These are phyloP conservation scores for Apiotrichum montevideense DNA, from an alignment of 1,284 basidiomycete species.

Conservation along the genomic window DNA sequence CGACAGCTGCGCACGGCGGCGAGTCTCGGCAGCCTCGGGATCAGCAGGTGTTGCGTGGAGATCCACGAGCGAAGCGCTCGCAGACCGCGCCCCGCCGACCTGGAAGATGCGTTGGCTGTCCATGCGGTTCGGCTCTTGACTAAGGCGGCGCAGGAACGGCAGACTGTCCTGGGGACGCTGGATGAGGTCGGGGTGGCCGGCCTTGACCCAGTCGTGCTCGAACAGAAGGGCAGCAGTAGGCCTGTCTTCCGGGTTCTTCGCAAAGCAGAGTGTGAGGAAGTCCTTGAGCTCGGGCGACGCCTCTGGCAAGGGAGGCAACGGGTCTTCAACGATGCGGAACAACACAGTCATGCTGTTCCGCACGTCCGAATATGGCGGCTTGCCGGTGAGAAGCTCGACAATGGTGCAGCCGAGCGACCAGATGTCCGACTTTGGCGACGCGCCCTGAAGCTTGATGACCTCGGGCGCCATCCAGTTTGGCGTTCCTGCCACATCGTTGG, in stretches of 20 bases:
- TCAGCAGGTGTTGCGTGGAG: constrained; percentile 2
- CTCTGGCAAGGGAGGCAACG: constrained; percentile 74
- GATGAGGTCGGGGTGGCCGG: constrained; percentile 6
- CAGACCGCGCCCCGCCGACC: constrained; percentile 2
- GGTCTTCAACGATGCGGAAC: constrained; percentile 92
- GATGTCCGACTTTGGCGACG: constrained; percentile 57
- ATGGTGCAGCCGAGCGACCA: constrained; percentile 91
- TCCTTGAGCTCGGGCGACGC: constrained; percentile 67
- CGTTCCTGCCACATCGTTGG: constrained; percentile 65
- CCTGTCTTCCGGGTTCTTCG: constrained; percentile 73
- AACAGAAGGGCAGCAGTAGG: constrained; percentile 77
- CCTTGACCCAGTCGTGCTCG: constrained; percentile 78
- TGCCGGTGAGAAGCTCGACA: constrained; percentile 84
- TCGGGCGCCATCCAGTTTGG: constrained; percentile 99
- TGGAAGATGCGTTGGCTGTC: constrained; percentile 48
- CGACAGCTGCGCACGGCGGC: constrained; percentile 9
- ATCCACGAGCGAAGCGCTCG: constrained; percentile 12
- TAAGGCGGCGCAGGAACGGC: constrained; percentile 84
- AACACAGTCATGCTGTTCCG: constrained; percentile 86
- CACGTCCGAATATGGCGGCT: constrained; percentile 83
- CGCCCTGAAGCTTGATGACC: constrained; percentile 67
- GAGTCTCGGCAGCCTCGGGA: not conserved
- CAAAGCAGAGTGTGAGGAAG: constrained; percentile 77
- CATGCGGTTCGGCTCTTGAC: constrained; percentile 62
- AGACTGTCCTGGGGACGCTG: constrained; percentile 80